Conservation (phyloP, 2,329 filamentous ascomycete species). For the Fusarium longipes region DNA sequence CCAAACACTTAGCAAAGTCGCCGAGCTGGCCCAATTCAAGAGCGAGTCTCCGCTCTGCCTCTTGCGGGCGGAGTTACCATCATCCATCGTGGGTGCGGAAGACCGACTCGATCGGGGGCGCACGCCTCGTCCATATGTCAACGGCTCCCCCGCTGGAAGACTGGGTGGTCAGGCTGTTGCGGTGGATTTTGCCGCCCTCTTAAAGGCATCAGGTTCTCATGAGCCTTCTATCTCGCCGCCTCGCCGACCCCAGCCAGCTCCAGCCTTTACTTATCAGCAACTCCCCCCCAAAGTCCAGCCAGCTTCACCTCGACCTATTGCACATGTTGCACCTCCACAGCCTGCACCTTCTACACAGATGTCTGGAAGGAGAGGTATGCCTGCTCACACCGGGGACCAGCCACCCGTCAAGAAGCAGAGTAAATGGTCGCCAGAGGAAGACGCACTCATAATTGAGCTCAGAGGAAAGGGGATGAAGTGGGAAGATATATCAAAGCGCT, state of each 20-base stretch:
- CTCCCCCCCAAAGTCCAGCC: constrained; percentile 40
- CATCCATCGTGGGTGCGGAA: constrained; percentile 47
- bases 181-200: constrained; percentile 94
- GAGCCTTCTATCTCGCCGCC: constrained; percentile 69
- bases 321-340: constrained; percentile 40
- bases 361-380: constrained; percentile 50
- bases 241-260: constrained; percentile 43
- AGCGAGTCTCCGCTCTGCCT: constrained; percentile 56
- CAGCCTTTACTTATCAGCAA: constrained; percentile 26
- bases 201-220: constrained; percentile 80
- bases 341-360: constrained; percentile 51
- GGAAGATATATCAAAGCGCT: constrained; percentile 94
- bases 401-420: constrained; percentile 92
- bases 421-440: constrained; percentile 95
- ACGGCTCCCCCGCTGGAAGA: constrained; percentile 44
- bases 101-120: constrained; percentile 46
- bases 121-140: constrained; percentile 47
- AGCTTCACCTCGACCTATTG: constrained; percentile 38
- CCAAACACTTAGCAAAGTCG: constrained; percentile 42
- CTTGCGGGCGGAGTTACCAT: constrained; percentile 54
- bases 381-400: constrained; percentile 67
- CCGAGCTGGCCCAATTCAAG: constrained; percentile 57
- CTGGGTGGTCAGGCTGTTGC: constrained; percentile 65
- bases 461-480: constrained; percentile 95
- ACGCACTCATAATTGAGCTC: constrained; percentile 92